Evolutionary conservation across 768 basidiomycete genomes (phyloP).

Genomic region (Tylopilus subfusipes): DNA sequence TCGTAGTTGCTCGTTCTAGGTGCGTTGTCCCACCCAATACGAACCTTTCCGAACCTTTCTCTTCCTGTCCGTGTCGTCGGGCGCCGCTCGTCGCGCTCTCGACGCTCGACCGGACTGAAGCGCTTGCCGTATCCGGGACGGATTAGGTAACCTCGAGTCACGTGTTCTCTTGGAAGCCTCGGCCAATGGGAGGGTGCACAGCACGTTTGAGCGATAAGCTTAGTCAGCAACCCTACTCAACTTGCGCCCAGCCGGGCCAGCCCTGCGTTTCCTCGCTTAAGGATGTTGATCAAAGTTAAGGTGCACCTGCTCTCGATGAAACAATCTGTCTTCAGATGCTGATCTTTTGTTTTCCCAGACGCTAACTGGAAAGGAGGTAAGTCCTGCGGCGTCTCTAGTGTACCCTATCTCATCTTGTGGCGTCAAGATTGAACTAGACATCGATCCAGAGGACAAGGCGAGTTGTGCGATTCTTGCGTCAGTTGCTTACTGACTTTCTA

Average conservation of each 20-base stretch:
- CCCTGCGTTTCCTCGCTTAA: conserved; percentile 1
- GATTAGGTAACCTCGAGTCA: too few species aligned
- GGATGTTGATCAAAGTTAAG: conserved; percentile 29
- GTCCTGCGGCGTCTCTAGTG: conserved; percentile 2
- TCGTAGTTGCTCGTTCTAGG: too few species aligned
- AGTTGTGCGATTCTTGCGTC: conserved; percentile 12
- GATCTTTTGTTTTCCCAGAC: neutral
- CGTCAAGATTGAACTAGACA: conserved; percentile 87
- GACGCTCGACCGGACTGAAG: too few species aligned
- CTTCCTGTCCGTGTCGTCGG: too few species aligned
- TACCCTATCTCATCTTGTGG: conserved; percentile 11
- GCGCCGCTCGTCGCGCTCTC: too few species aligned
- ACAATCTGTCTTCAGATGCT: neutral
- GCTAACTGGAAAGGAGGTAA: conserved; percentile 94
- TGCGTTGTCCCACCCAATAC: too few species aligned
- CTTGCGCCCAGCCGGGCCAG: neutral
- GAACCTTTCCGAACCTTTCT: too few species aligned
- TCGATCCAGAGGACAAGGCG: conserved; percentile 86
- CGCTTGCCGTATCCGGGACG: too few species aligned
- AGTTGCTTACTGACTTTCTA: neutral
- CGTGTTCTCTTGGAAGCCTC: too few species aligned
- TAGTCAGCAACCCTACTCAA: conserved; percentile 8
- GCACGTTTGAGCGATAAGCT: too few species aligned
- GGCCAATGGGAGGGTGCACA: too few species aligned
- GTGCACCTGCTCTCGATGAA: neutral